Evolutionary conservation across 169 alveolate genomes (phyloP), one percentile per base, ranked within the genome.

Genomic region (Cryptosporidium baileyi): DNA sequence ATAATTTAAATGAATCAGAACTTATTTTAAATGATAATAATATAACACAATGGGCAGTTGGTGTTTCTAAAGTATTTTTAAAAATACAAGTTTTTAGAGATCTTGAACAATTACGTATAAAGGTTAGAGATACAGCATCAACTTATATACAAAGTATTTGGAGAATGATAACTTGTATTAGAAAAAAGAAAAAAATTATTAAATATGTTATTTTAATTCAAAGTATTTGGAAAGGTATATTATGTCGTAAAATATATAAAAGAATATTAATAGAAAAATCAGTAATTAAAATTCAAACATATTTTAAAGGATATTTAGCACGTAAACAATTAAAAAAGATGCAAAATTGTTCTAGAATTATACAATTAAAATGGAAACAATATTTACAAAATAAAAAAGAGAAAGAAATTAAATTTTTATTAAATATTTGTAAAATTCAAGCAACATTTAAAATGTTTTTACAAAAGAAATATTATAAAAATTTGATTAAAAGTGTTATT

Each of bases 361-460:
- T 79, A 7, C 82, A 79, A 8, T n/a, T 43, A 32, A 60, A 36
- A 7, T 65, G 89, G 89, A 62, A 82, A 54, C 30, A 15, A 19
- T 32, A 32, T 47, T 26, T 49, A 19, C 5, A 79, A 9, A 59
- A 80, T 32, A 47, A 60, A 34, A 79, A 60, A 15, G 54, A 82
- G 34, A 89, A 91, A 47, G 85, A 80, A 36, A 74, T 80, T 59
- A 52, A 67, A 34, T 36, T 74, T 34, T 28, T 89, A 22, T 22
- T 63, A 22, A 82, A 74, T 54, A 95, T 95, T 8, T 63, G 94
- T 17, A 74, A 44, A 54, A 91, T 94, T 32, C 96, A 94, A 85
- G 91, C 94, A 30, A 62, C 92, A 1, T 92, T 93, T 89, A 85
- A 81, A 67, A 82, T 89, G 54, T 80, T 88, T 43, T 51, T 59